Conservation (phyloP, 2,329 filamentous ascomycete genomes). For the Fusarium sp. region DNA sequence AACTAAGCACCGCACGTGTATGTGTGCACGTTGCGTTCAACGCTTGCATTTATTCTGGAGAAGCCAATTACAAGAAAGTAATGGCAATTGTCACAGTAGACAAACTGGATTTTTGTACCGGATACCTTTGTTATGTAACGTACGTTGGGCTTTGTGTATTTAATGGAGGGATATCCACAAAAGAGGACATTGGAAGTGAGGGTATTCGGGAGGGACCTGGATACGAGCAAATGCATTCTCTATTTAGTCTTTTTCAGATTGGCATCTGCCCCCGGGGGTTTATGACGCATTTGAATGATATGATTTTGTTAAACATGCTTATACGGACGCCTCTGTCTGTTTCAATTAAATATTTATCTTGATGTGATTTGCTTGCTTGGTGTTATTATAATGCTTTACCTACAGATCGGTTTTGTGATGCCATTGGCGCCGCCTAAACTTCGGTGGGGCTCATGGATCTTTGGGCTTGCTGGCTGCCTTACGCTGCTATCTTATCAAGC, state of each 20-base stretch:
- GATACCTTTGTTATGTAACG: constrained; percentile 52
- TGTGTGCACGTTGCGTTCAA: constrained; percentile 23
- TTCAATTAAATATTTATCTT: background rate
- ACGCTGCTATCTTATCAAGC: constrained; percentile 50
- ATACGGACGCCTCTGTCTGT: background rate
- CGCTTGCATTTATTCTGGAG: constrained; percentile 31
- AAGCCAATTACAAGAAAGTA: constrained; percentile 37
- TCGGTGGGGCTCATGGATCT: constrained; percentile 31
- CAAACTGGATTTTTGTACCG: constrained; percentile 51
- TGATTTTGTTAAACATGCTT: constrained; percentile 25
- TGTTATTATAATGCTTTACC: background rate
- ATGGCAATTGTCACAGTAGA: constrained; percentile 49
- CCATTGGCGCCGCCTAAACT: constrained; percentile 40
- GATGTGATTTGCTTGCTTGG: no score
- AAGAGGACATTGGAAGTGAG: constrained; percentile 42
- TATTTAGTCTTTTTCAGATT: constrained; percentile 47
- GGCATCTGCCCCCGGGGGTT: constrained; percentile 46
- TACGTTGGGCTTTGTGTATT: constrained; percentile 50
- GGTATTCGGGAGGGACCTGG: constrained; percentile 44
- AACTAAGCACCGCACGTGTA: constrained; percentile 62
- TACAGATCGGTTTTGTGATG: constrained; percentile 1
- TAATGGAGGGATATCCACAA: constrained; percentile 50
- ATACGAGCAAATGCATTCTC: constrained; percentile 43
- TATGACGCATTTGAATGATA: constrained; percentile 49
- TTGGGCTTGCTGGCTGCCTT: constrained; percentile 43